phyloP scores from a whole-genome alignment of 768 basidiomycete species.

The Boletus pseudo-olivaceus region DNA sequence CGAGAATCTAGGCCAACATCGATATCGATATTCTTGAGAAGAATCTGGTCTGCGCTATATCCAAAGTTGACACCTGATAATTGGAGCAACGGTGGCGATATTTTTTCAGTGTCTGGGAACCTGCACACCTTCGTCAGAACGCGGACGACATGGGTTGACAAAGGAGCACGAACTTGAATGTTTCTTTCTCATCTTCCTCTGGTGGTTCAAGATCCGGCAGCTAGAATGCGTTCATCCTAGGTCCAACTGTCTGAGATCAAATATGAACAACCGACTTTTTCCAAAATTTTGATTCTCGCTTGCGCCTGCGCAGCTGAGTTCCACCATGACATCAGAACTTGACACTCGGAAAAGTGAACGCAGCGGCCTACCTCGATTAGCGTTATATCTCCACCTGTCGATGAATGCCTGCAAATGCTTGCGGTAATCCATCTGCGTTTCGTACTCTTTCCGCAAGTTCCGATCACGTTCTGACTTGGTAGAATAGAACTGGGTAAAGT shows the following conservation, averaged over 20 bases:
- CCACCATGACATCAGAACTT: not conserved
- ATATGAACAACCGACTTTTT: constrained; percentile 50
- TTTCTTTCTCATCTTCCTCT: constrained; percentile 88
- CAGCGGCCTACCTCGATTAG: constrained; percentile 67
- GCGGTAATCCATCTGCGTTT: constrained; percentile 92
- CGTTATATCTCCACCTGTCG: constrained; percentile 97
- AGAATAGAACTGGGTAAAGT: constrained; percentile 98
- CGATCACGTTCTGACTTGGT: constrained; percentile 94
- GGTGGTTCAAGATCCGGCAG: constrained; percentile 92
- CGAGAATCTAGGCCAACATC: constrained; percentile 94
- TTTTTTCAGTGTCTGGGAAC: constrained; percentile 96
- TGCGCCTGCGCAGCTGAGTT: constrained; percentile 80
- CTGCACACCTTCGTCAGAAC: constrained; percentile 34
- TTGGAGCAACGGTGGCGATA: constrained; percentile 92
- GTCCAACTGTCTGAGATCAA: not conserved
- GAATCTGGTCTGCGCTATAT: constrained; percentile 70
- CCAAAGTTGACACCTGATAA: constrained; percentile 90
- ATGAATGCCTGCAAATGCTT: constrained; percentile 97
- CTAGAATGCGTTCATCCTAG: constrained; percentile 34
- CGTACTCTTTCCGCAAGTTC: constrained; percentile 92
- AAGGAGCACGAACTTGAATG: constrained; percentile 64
- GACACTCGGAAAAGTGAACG: not conserved
- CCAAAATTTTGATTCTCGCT: constrained; percentile 69
- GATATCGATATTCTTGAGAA: constrained; percentile 79
- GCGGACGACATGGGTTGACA: not conserved